phyloP scores from a whole-genome alignment of 192 early-diverging fungal species.

The Umbelopsis vinacea region DNA sequence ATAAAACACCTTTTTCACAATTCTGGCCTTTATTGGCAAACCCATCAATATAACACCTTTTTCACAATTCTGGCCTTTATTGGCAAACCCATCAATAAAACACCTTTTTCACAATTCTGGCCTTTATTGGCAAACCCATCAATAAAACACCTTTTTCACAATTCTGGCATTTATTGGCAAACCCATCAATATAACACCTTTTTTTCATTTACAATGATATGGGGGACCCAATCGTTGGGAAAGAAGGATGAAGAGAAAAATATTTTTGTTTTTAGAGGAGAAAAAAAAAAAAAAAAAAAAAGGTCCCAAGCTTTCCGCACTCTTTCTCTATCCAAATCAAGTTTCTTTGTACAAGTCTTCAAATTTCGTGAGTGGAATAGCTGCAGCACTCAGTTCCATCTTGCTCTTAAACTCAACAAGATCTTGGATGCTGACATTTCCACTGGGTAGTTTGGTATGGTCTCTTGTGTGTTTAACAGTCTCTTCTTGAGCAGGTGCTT shows the following conservation, averaged over 20 bases:
- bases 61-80: neutral
- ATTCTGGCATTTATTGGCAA: slow-evolving; percentile 1
- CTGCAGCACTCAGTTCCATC: slow-evolving; percentile 49
- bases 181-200: neutral
- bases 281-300: neutral
- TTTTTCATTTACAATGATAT: neutral
- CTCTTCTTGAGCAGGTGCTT: neutral
- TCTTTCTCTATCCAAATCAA: neutral
- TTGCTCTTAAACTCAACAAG: slow-evolving; percentile 53
- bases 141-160: neutral
- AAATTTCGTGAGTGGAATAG: slow-evolving; percentile 38
- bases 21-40: neutral
- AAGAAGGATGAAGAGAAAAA: neutral
- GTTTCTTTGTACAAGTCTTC: slow-evolving; percentile 6
- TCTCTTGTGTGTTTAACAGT: slow-evolving; percentile 25
- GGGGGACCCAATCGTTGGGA: neutral
- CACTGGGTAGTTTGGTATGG: slow-evolving; percentile 39
- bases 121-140: neutral
- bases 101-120: neutral
- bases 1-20: neutral
- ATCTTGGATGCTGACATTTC: slow-evolving; percentile 47
- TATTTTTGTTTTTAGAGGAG: too few species aligned
- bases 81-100: neutral
- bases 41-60: neutral
- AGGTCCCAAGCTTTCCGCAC: neutral